Conservation (phyloP, 257 asterid genomes). For the Fraxinus americana region DNA sequence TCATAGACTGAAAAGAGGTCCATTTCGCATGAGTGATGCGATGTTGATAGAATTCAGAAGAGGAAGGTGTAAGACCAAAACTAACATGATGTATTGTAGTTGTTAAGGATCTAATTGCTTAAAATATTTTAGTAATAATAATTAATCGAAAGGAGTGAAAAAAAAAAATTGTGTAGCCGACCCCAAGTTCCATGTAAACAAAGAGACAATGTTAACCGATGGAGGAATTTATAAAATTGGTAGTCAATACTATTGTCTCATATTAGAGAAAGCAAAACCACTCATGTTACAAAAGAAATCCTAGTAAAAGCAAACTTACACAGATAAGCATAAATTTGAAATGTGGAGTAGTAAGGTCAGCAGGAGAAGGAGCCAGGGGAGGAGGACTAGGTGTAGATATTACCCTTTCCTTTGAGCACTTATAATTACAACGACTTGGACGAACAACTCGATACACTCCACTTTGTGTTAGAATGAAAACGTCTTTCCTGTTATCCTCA, state of each 20-base stretch:
- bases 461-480: conserved; percentile 58
- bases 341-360: conserved; percentile 32
- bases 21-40: too few relatives aligned
- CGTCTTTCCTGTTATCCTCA: conserved; percentile 75
- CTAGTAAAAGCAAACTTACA: conserved; percentile 37
- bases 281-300: conserved; percentile 34
- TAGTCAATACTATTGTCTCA: not conserved
- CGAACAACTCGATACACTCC: conserved; percentile 89
- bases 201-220: too few relatives aligned
- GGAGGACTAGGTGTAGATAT: conserved; percentile 29
- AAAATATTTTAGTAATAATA: too few relatives aligned
- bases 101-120: too few relatives aligned
- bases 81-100: too few relatives aligned
- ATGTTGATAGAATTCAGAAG: too few relatives aligned
- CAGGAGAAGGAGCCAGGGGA: conserved; percentile 44
- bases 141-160: too few relatives aligned
- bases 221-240: not conserved
- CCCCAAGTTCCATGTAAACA: too few relatives aligned
- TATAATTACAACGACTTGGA: conserved; percentile 81
- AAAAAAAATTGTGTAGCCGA: too few relatives aligned
- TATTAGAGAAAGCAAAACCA: not conserved
- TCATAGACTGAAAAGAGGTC: too few relatives aligned
- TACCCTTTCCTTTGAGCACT: conserved; percentile 72
- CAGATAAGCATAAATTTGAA: conserved; percentile 33
- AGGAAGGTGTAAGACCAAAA: too few relatives aligned